phyloP scores from a whole-genome alignment of 2,329 filamentous ascomycete genomes.

The Sporothrix brasiliensis region DNA sequence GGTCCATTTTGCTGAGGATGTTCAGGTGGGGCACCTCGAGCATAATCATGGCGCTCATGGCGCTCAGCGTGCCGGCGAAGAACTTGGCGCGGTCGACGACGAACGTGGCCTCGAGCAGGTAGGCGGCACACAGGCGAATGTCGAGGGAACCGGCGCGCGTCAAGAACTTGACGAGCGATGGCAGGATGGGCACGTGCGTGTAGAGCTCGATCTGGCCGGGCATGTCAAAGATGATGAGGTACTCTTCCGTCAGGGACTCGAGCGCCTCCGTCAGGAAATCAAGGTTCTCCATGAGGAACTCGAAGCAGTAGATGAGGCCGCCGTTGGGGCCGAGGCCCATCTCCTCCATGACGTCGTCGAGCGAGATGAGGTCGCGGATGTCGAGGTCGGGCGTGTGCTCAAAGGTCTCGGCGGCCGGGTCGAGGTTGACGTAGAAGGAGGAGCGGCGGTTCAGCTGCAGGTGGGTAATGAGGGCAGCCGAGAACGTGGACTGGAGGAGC shows the following conservation, averaged over 20 bases:
- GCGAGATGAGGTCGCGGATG: constrained; percentile 90
- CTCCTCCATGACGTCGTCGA: constrained; percentile 97
- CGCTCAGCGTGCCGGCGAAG: constrained; percentile 91
- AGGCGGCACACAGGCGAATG: constrained; percentile 88
- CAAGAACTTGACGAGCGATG: constrained; percentile 78
- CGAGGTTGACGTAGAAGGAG: constrained; percentile 96
- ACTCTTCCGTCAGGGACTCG: constrained; percentile 86
- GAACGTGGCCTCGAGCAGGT: constrained; percentile 93
- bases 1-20: constrained; percentile 95
- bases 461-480: constrained; percentile 88
- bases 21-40: constrained; percentile 96
- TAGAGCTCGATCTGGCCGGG: constrained; percentile 98
- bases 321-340: constrained; percentile 88
- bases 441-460: constrained; percentile 89
- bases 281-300: constrained; percentile 91
- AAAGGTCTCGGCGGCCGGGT: constrained; percentile 92
- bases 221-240: constrained; percentile 98
- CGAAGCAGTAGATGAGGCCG: constrained; percentile 93
- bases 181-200: constrained; percentile 92
- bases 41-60: constrained; percentile 99
- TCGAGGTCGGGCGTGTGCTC: constrained; percentile 90
- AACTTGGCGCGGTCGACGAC: constrained; percentile 96
- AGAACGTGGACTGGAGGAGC: constrained; percentile 77
- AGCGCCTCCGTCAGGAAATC: constrained; percentile 87
- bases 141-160: constrained; percentile 79